Percentiles rank a stretch among this genome's conserved stretches.
Evolutionary conservation across 2,329 filamentous ascomycete species (phyloP).

Genomic region (Calonectria pseudoturangicola): DNA sequence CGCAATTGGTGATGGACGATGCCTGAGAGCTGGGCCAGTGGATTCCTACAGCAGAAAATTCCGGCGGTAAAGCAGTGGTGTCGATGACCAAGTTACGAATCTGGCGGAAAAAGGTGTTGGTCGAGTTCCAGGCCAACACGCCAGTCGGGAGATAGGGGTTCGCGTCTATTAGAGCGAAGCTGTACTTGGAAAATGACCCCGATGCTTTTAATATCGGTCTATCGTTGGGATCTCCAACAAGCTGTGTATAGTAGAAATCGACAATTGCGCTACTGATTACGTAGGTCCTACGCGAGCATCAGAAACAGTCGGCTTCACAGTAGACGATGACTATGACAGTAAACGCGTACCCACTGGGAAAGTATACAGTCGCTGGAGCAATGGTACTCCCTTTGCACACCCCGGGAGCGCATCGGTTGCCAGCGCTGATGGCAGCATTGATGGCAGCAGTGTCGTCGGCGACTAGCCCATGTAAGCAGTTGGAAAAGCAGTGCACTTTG

Average conservation of each 20-base stretch:
- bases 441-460: constrained; percentile 55
- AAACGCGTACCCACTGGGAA: constrained; percentile 59
- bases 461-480: constrained; percentile 41
- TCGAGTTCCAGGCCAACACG: constrained; percentile 68
- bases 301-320: constrained; percentile 32
- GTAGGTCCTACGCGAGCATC: constrained; percentile 72
- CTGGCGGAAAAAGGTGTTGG: constrained; percentile 77
- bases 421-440: constrained; percentile 54
- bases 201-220: constrained; percentile 74
- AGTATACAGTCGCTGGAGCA: constrained; percentile 62
- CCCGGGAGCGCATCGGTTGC: constrained; percentile 50
- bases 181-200: constrained; percentile 64
- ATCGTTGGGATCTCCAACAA: constrained; percentile 81
- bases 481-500: neutral
- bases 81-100: constrained; percentile 75
- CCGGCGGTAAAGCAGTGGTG: constrained; percentile 68
- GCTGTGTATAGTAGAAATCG: constrained; percentile 86
- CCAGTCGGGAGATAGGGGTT: constrained; percentile 66
- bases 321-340: neutral
- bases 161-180: constrained; percentile 68
- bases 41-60: constrained; percentile 71
- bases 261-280: constrained; percentile 81
- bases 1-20: constrained; percentile 75
- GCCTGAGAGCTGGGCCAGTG: constrained; percentile 83
- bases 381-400: constrained; percentile 57